A percentile compares a stretch with the other conserved stretches of the same genome.
phyloP scores from a whole-genome alignment of 2,329 filamentous ascomycete species.

The Cercospora brassicicola region DNA sequence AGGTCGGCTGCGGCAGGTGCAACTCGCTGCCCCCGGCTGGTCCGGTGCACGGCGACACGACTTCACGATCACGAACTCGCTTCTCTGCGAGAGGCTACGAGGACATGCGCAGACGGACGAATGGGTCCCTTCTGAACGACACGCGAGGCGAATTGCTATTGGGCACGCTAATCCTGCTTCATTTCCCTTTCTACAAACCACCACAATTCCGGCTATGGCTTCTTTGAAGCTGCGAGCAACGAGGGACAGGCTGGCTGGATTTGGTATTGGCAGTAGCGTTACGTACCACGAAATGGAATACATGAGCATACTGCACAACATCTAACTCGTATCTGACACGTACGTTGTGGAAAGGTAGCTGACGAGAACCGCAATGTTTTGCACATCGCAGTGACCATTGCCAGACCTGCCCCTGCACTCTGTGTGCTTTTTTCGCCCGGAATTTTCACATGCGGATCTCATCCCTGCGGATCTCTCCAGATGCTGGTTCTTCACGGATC shows the following conservation, averaged over 20 bases:
- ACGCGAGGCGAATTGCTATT: conserved; percentile 9
- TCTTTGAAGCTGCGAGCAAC: conserved; percentile 13
- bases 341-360: neutral
- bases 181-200: neutral
- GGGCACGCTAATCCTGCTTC: neutral
- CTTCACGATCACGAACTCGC: conserved; percentile 21
- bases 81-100: conserved; percentile 17
- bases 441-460: neutral
- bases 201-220: conserved; percentile 12
- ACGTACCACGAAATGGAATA: conserved; percentile 12
- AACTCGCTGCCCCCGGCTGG: conserved; percentile 17
- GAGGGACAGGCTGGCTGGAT: conserved; percentile 10
- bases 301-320: conserved; percentile 1
- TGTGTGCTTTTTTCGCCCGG: neutral
- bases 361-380: neutral
- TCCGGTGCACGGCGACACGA: conserved; percentile 18
- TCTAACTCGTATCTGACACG: neutral
- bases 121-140: conserved; percentile 21
- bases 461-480: neutral
- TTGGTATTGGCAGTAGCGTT: conserved; percentile 8
- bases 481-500: neutral
- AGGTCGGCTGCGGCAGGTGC: conserved; percentile 13
- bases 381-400: neutral
- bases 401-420: neutral
- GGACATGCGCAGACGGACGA: conserved; percentile 17